Percentiles rank a stretch among this genome's conserved stretches.
phyloP scores from a whole-genome alignment of 1,284 basidiomycete genomes.

The Stereum hirsutum region DNA sequence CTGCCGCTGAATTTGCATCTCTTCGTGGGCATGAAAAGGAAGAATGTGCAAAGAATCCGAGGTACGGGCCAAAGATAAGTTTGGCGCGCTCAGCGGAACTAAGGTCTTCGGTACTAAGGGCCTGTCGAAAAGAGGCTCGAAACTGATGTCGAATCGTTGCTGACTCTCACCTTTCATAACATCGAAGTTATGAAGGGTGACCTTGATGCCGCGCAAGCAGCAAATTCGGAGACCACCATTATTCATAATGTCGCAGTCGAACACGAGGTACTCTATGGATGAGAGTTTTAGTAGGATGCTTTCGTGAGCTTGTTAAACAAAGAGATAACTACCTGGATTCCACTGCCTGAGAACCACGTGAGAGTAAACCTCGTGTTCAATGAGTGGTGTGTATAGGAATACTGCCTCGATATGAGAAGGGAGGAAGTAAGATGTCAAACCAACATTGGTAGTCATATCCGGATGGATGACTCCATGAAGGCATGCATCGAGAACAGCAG shows the following conservation, averaged over 20 bases:
- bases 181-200: background rate
- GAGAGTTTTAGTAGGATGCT: too few species aligned
- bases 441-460: constrained; percentile 15
- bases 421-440: too few species aligned
- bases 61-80: too few species aligned
- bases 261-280: constrained; percentile 9
- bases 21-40: constrained; percentile 8
- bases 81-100: too few species aligned
- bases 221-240: constrained; percentile 8
- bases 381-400: constrained; percentile 23
- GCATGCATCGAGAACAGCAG: constrained; percentile 28
- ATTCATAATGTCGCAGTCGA: constrained; percentile 12
- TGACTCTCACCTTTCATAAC: background rate
- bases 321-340: constrained; percentile 16
- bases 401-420: constrained; percentile 14
- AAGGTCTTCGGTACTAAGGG: too few species aligned
- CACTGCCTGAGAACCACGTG: constrained; percentile 14
- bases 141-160: background rate
- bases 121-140: too few species aligned
- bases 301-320: background rate
- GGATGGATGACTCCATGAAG: constrained; percentile 23
- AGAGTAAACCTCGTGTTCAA: constrained; percentile 12
- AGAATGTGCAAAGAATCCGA: background rate
- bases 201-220: background rate
- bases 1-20: constrained; percentile 8